Base-by-base conservation (phyloP, 2,329 filamentous ascomycete species). In the Colletotrichum sojae region DNA sequence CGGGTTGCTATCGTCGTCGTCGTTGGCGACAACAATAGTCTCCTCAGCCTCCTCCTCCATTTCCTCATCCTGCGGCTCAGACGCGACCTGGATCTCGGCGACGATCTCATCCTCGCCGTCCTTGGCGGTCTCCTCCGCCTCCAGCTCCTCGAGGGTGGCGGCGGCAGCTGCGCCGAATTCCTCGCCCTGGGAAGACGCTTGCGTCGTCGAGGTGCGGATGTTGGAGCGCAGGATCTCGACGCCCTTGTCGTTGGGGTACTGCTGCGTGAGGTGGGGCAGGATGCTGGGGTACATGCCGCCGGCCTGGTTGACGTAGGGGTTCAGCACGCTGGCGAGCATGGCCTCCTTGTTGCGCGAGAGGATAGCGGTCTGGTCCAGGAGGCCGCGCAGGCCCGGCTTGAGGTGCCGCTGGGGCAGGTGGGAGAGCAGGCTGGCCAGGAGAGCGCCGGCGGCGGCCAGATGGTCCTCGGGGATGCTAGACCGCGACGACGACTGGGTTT, bases 361-460 rank as follows among this genome's bases (percentile, higher is more conserved):
- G 64, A 97, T 91, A 20, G 94, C 92, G 3, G 93, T 93, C 72
- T 93, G 92, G 76, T 98, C 94, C 71, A 97, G 85, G 56, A 94
- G 89, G 12, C 90, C 88, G 60, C 95, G 91, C 20, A 94, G 77
- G 2, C 92, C 88, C 9, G 91, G 88, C n/a, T 92, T 88, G 45
- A 97, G 81, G 76, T 89, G 85, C 57, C 89, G 84, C 64, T 92
- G 88, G 1, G 91, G 90, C 3, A 96, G 80, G 66, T 85, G 84
- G 18, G 86, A 85, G 20, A 97, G 83, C 1, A 93, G 79, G 5
- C 84, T 74, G 5, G 89, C 84, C 13, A 98, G 84, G 16, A 98
- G 85, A 6, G 76, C 72, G 13, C 82, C 81, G 1, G 94, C 92
- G 10, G 91, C 86, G 12, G 78, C 75, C 54, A 84, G 79, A 67